Evolutionary conservation across 1,284 basidiomycete species (phyloP), one percentile per base, ranked within the genome.

Genomic region (Trametes versicolor): DNA sequence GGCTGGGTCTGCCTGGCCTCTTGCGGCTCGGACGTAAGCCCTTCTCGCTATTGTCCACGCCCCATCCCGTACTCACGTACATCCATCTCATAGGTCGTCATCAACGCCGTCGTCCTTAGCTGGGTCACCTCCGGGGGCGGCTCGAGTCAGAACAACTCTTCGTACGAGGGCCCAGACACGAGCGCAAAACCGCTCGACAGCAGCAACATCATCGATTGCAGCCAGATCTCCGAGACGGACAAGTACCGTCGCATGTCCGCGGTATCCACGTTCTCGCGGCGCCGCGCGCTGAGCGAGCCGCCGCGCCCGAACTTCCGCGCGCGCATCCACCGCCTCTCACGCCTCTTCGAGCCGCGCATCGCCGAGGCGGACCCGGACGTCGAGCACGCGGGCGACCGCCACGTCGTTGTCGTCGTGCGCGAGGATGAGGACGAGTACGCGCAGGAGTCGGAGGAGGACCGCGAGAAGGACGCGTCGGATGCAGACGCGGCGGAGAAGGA

Each of bases 1-100:
- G 85, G 80, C 5, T 87, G 83, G 83, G 79, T 88, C 19, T 87
- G 85, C 70, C 76, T 89, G 2, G 80, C 79, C 15, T 81, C 81
- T 61, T 88, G 87, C 67, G 82, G 82, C 6, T 76, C 74, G 15
- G 86, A 87, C 70, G 85, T 85, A 48, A 34, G 71, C 37, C 2
- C 2, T 36, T 25, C 34, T 6, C 39, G n/a, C n/a, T n/a, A n/a
- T n/a, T 15, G 2, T 5, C 15, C 21, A 12, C 21, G 2, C 6
- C 21, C 27, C 21, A 15, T 21, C 10, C 6, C 9, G 2, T 37
- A 36, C 23, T 23, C 27, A 25, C 21, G 23, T 37, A 21, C 32
- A 0, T n/a, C 21, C 17, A 25, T 4, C 19, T 39, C 17, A 6
- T 58, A 75, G 74, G 71, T 75, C 21, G 62, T 75, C 53, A 53